Conservation (phyloP, 805 yeast species). For the Suhomyces faveliae region DNA sequence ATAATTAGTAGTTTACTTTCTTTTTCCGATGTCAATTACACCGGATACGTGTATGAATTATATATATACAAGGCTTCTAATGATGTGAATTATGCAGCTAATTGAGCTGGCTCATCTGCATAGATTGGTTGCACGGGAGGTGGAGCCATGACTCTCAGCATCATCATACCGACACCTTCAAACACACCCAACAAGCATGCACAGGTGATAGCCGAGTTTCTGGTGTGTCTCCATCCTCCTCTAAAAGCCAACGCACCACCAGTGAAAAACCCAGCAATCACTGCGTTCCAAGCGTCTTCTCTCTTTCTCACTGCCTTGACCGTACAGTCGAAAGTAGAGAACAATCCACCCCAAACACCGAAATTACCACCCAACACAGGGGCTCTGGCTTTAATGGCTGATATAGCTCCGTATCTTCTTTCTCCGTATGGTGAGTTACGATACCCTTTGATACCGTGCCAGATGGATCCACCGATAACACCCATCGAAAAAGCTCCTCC, state of each 20-base stretch:
- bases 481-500: constrained; percentile 99
- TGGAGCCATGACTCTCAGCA: constrained; percentile 88
- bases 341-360: constrained; percentile 99
- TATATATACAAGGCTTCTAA: neutral
- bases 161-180: constrained; percentile 97
- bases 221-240: constrained; percentile 97
- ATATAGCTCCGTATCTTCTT: constrained; percentile 82
- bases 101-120: constrained; percentile 39
- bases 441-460: constrained; percentile 99
- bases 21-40: neutral
- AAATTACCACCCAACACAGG: constrained; percentile 99
- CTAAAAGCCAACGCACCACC: constrained; percentile 98
- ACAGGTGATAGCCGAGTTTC: constrained; percentile 96
- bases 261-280: constrained; percentile 94
- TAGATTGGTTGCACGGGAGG: constrained; percentile 47
- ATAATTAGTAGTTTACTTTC: neutral
- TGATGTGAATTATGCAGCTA: constrained; percentile 33
- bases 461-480: constrained; percentile 95
- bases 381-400: constrained; percentile 93
- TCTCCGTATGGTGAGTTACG: constrained; percentile 97
- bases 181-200: constrained; percentile 94
- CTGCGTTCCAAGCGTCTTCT: constrained; percentile 98
- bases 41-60: neutral
- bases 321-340: constrained; percentile 92
- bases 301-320: constrained; percentile 94